Base-by-base conservation (phyloP, 768 basidiomycete genomes). In the Trametes meyenii region DNA sequence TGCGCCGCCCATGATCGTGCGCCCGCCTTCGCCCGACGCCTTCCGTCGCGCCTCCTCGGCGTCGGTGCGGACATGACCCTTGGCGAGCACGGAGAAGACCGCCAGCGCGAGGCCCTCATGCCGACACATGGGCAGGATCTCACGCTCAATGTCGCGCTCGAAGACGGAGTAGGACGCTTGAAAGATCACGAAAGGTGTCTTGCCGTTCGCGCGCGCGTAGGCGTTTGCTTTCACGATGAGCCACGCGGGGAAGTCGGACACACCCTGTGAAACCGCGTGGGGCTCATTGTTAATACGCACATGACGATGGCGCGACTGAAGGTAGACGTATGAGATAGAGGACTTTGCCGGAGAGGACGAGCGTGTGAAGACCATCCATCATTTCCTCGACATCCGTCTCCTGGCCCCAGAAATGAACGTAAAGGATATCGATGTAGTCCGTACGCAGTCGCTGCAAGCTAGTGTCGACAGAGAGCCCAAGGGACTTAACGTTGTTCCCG, bases 351-450 rank as follows among this genome's bases (percentile, higher is more conserved):
- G 64, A 46, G 21, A 65, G 68, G 61, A 82, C 78, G 36, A 80
- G 69, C 40, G 72, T 67, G 63, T 81, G 74, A 13, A 82, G 67
- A 12, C 62, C 61, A 38, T 75, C 74, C 79, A 82, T 79, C 43
- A 81, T 56, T 62, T 81, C 80, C 46, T 74, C 73, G 48, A 81
- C 71, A n/a, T 71, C 69, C n/a, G 77, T 77, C 1, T 75, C 65
- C 60, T 74, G 78, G 63, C 80, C 79, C 79, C 78, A 74, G 69
- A 70, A 75, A 64, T 80, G 79, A 0, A 81, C 50, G 66, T 81
- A 81, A 21, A 81, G 66, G 29, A 82, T 66, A 61, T 81, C 81
- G 57, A 81, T 74, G 66, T 80, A 81, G 23, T 64, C 58, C 7
- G 79, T 81, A 45, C 74, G 70, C 16, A 81, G 72, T n/a, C 60